Percentiles rank a stretch among this genome's conserved stretches.
Conservation (phyloP, 495 filamentous ascomycete genomes). For the Bombardia bombarda region DNA sequence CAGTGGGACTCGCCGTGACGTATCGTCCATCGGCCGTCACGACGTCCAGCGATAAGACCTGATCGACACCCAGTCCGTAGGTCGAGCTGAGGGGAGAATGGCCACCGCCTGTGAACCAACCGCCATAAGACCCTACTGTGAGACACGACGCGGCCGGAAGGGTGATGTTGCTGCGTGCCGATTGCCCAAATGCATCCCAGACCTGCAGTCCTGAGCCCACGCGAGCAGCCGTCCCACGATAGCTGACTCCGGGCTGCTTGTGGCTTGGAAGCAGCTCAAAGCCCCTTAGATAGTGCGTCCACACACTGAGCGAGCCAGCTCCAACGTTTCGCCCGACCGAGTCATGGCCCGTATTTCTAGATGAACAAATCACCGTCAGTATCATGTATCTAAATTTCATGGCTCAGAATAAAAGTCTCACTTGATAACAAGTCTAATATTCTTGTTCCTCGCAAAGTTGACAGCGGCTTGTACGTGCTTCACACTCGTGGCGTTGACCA, state of each 20-base stretch:
- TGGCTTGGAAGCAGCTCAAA: slow-evolving; percentile 34
- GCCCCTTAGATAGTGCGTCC: slow-evolving; percentile 49
- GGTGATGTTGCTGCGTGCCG: slow-evolving; percentile 24
- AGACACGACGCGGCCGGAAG: slow-evolving; percentile 28
- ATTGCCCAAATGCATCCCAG: slow-evolving; percentile 29
- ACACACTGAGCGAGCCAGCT: slow-evolving; percentile 47
- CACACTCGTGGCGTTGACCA: slow-evolving; percentile 46
- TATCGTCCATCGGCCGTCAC: slow-evolving; percentile 40
- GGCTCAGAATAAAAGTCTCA: slow-evolving; percentile 8
- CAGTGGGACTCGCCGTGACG: slow-evolving; percentile 31
- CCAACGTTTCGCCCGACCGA: slow-evolving; percentile 46
- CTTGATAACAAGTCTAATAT: slow-evolving; percentile 54
- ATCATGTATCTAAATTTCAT: not conserved
- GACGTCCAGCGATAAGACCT: slow-evolving; percentile 37
- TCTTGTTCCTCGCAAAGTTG: slow-evolving; percentile 51
- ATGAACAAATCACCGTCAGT: not conserved
- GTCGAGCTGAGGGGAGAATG: slow-evolving; percentile 34
- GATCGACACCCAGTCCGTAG: slow-evolving; percentile 42
- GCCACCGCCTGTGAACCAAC: slow-evolving; percentile 38
- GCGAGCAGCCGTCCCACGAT: slow-evolving; percentile 31
- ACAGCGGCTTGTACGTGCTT: slow-evolving; percentile 49
- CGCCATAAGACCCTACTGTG: slow-evolving; percentile 33
- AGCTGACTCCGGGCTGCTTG: slow-evolving; percentile 20
- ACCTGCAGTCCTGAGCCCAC: slow-evolving; percentile 37
- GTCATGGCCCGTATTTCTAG: slow-evolving; percentile 61